Evolutionary conservation across 768 basidiomycete genomes (phyloP), one percentile per base, ranked within the genome.

Genomic region (Psilocybe cyanescens): DNA sequence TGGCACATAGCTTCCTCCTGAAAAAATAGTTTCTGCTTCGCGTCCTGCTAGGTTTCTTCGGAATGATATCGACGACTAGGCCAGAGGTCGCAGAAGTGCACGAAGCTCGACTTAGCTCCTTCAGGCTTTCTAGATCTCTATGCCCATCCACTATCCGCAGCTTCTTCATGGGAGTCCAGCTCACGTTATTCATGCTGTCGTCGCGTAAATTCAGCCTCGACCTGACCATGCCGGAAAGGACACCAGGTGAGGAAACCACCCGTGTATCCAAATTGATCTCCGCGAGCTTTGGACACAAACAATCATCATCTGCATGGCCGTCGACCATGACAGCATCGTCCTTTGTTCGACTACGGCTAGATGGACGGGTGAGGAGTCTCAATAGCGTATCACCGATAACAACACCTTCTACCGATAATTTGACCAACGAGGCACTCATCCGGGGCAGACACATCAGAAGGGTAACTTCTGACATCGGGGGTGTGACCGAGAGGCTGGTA

Each of bases 381-480:
- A 74, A 45, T 8, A 73, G 46, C 54, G 55, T 54, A 63, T 74
- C 73, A 14, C 68, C 69, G 41, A 74, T 59, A 11, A 28, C 55
- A 24, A 69, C 61, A 9, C 72, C 71, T 41, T 68, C 64, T 12
- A 76, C 61, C 29, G 66, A 69, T 35, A 76, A 62, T 48, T 62
- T 65, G 50, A 64, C 65, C 41, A 76, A 65, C 17, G 72, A 71
- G 16, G 47, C 53, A 14, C 68, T 64, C 59, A 65, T 67, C 52
- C 59, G 60, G 55, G 64, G 66, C 45, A 76, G 63, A 59, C 72
- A 74, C 62, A 62, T 57, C 35, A 68, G 35, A 33, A 76, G 66
- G 52, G 67, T 66, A 31, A 64, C 62, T 59, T 76, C 74, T 55
- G 64, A 61, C 68, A 74, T 71, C 60, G 71, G 71, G 16, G 70